A percentile compares a stretch with the other conserved stretches of the same genome.
Conservation (phyloP, 306 rosid genomes). For the Prunus fruticosa region DNA sequence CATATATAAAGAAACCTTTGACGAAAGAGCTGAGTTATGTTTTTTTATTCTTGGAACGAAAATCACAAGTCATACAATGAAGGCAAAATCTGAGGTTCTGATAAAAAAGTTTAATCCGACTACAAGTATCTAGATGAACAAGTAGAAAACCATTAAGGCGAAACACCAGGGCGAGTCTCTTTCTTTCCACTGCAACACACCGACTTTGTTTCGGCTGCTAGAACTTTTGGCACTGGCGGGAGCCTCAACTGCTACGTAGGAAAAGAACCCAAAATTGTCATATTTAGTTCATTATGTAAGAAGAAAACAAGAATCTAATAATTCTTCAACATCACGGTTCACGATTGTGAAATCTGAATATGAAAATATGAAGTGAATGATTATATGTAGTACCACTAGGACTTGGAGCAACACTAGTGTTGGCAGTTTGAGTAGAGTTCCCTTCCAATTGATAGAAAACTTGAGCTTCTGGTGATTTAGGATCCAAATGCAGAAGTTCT, state of each 20-base stretch:
- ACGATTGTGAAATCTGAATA: not conserved
- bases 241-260: constrained; percentile 25
- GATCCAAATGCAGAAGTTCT: constrained; percentile 79
- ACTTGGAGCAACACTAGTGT: constrained; percentile 31
- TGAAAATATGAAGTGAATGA: not conserved
- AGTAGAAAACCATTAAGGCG: constrained; percentile 24
- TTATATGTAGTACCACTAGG: constrained; percentile 40
- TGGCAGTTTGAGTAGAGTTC: constrained; percentile 14
- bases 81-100: not conserved
- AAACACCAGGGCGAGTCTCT: constrained; percentile 19
- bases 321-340: not conserved
- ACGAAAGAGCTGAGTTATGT: too few relatives aligned
- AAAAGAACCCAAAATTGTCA: not conserved
- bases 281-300: not conserved
- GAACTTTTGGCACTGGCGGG: constrained; percentile 2
- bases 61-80: not conserved
- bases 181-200: constrained; percentile 21
- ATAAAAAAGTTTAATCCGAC: not conserved
- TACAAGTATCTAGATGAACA: constrained; percentile 15
- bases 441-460: constrained; percentile 57
- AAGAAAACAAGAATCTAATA: not conserved
- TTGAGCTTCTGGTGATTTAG: constrained; percentile 76
- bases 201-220: constrained; percentile 35
- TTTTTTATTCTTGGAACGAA: not conserved
- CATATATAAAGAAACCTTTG: too few relatives aligned